Base-by-base conservation (phyloP, 163 green algal genomes). In the Scenedesmus sp. region DNA sequence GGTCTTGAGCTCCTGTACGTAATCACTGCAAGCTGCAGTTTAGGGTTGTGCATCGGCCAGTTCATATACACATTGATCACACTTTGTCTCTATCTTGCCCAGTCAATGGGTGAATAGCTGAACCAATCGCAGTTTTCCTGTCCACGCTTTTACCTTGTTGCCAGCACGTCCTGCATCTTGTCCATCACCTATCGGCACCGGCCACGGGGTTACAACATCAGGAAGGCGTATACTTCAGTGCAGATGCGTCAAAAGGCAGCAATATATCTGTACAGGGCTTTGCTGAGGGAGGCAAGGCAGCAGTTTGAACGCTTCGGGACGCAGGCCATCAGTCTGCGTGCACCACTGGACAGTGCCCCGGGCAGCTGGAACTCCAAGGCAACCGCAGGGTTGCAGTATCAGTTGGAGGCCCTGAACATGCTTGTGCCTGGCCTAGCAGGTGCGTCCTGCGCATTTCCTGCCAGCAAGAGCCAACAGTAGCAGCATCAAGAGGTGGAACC, bases 161-260 rank as follows among this genome's bases (percentile, higher is more conserved):
- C n/a, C 26, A 30, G 53, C 15, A 76, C 65, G 26, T 37, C 16
- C 30, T 76, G 65, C 30, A 0, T 37, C 30, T 40, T 0, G 30
- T 40, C 24, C 30, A 76, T 30, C 30, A 76, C 7, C 37, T 30
- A 76, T n/a, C n/a, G 7, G 24, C 65, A 16, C 30, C 2, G 18
- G 65, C 16, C 30, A 22, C 37, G 40, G 6, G 37, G 30, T 30
- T 76, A 3, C 65, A 40, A 76, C 65, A 40, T 30, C 9, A 76
- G 24, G 0, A 20, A 33, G 26, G 30, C 30, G 3, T 76, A 20
- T 37, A 18, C 7, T 18, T 18, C 30, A 7, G 65, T 30, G 40
- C 43, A 42, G 9, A 88, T 88, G 83, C 53, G 83, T 44, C 83
- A 78, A 7, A 79, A n/a, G 42, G 83, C 83, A 68, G 83, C 83